These are phyloP conservation scores for Tremellales sp. DNA, from an alignment of 1,284 basidiomycete species.

Conservation along the genomic window DNA sequence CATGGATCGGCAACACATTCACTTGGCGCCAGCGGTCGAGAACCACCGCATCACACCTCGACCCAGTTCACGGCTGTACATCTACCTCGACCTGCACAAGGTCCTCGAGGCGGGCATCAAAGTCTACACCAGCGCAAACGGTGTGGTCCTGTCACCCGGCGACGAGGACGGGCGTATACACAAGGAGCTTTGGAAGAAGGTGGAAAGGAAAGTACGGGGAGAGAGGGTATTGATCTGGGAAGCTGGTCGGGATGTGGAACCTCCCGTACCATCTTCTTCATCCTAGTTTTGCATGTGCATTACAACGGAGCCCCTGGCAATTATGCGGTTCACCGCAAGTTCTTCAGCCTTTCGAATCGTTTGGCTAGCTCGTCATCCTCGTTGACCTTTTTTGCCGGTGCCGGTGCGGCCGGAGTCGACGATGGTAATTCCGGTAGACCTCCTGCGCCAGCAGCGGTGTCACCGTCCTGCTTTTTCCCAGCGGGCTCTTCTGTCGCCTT, in stretches of 20 bases:
- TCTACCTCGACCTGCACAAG: constrained; percentile 42
- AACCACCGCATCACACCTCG: constrained; percentile 33
- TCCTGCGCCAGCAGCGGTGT: no score
- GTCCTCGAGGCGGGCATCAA: constrained; percentile 37
- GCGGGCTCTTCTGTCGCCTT: constrained; percentile 2
- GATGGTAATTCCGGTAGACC: constrained; percentile 4
- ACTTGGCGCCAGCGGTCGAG: constrained; percentile 42
- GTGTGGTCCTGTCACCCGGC: constrained; percentile 47
- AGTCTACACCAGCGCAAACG: constrained; percentile 43
- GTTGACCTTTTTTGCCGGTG: constrained; percentile 22
- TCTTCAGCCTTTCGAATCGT: constrained; percentile 42
- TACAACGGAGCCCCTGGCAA: not conserved
- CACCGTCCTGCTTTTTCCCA: constrained; percentile 1
- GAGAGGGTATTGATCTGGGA: constrained; percentile 28
- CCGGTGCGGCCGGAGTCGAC: constrained; percentile 1
- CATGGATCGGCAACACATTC: constrained; percentile 48
- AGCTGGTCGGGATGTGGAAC: constrained; percentile 16
- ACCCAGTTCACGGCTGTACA: constrained; percentile 38
- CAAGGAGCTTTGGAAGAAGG: constrained; percentile 36
- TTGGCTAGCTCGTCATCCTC: constrained; percentile 42
- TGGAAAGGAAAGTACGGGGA: constrained; percentile 23
- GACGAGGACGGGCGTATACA: constrained; percentile 28
- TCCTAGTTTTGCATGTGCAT: no score
- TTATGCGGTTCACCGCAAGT: constrained; percentile 14
- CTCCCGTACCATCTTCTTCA: no score